A percentile compares a stretch with the other conserved stretches of the same genome.
These are phyloP conservation scores for Cryptosporidium ryanae DNA, from an alignment of 169 alveolate species.

Conservation along the genomic window DNA sequence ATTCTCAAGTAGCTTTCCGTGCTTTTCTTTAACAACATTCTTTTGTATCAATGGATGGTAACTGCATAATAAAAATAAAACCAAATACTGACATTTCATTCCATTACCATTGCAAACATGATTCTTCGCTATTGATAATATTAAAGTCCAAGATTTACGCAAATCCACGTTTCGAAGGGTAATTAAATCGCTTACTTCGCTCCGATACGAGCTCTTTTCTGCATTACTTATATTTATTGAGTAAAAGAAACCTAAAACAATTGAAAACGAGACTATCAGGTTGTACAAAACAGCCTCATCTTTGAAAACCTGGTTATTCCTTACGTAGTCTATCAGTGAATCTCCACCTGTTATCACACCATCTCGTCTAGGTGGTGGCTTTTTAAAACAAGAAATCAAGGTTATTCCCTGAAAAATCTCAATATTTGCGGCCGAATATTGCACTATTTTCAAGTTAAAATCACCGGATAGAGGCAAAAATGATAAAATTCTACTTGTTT, in stretches of 20 bases:
- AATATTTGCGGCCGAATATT: conserved; percentile 23
- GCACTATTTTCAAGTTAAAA: neutral
- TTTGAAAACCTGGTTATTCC: neutral
- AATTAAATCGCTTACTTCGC: neutral
- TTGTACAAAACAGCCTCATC: neutral
- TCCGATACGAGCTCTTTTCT: neutral
- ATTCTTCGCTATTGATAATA: neutral
- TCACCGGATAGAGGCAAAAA: conserved; percentile 1
- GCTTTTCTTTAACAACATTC: neutral
- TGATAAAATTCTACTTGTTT: conserved; percentile 21
- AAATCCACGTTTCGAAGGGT: conserved; percentile 4
- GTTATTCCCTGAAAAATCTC: conserved; percentile 31
- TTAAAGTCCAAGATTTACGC: conserved; percentile 16
- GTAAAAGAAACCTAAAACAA: conserved; percentile 23
- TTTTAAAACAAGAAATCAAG: conserved; percentile 23
- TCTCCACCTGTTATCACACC: neutral
- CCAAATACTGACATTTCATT: conserved; percentile 7
- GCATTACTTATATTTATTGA: neutral
- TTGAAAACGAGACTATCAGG: conserved; percentile 21
- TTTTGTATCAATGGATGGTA: conserved; percentile 39
- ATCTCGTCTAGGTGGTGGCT: neutral
- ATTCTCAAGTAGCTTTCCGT: neutral
- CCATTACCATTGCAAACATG: neutral
- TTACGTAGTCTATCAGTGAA: neutral
- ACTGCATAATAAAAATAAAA: conserved; percentile 28